Evolutionary conservation across 106 monocot species (phyloP).

Genomic region (Allium sativum): DNA sequence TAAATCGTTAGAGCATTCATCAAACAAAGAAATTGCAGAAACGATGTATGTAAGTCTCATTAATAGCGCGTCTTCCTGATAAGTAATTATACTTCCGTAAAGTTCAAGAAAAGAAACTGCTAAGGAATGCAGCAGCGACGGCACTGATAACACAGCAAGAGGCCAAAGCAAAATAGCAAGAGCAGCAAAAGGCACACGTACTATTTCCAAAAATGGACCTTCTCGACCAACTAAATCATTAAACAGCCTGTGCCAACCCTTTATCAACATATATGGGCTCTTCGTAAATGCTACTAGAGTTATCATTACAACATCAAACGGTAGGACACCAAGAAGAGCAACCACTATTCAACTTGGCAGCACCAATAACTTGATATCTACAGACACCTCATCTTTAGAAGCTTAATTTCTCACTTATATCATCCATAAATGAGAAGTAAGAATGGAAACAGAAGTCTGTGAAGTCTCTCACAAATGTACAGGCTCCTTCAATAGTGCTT

Average conservation of each 20-base stretch:
- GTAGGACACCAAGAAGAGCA: constrained; percentile 38
- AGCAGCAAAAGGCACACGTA: constrained; percentile 83
- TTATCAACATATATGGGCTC: constrained; percentile 82
- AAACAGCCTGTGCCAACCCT: constrained; percentile 67
- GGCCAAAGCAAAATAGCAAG: constrained; percentile 82
- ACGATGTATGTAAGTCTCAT: constrained; percentile 80
- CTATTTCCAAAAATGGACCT: constrained; percentile 75
- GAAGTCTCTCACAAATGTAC: constrained; percentile 65
- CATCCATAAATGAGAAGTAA: constrained; percentile 86
- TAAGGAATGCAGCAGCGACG: constrained; percentile 36
- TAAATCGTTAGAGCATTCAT: constrained; percentile 86
- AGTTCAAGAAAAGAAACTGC: constrained; percentile 73
- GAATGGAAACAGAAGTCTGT: constrained; percentile 81
- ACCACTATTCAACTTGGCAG: constrained; percentile 55
- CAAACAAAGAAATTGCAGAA: constrained; percentile 64
- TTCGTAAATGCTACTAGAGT: constrained; percentile 47
- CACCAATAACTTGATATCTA: constrained; percentile 52
- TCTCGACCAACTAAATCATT: constrained; percentile 66
- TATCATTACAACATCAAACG: constrained; percentile 48
- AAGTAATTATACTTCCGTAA: constrained; percentile 42
- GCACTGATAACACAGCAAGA: constrained; percentile 54
- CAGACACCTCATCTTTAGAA: constrained; percentile 31
- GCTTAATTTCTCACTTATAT: constrained; percentile 41
- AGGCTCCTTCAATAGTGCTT: constrained; percentile 47
- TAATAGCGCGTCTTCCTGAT: constrained; percentile 68